phyloP scores from a whole-genome alignment of 2,329 filamentous ascomycete genomes.

The Xylariaceae sp. region DNA sequence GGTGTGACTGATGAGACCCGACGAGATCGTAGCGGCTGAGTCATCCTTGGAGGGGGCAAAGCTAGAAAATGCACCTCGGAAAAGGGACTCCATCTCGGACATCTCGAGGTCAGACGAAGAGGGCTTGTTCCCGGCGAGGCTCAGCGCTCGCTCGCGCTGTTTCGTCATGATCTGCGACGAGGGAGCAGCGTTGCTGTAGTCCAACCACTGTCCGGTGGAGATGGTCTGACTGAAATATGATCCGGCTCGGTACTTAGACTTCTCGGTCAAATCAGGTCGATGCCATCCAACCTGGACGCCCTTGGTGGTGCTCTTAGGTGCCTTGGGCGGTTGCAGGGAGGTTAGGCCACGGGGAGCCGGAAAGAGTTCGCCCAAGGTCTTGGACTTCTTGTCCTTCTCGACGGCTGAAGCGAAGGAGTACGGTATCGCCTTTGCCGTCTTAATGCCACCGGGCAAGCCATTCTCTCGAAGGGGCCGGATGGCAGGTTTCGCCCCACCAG shows the following conservation, averaged over 20 bases:
- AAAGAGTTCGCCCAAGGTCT: conserved; percentile 75
- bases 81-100: conserved; percentile 73
- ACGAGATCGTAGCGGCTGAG: conserved; percentile 69
- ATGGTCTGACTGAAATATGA: conserved; percentile 70
- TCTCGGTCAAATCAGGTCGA: conserved; percentile 57
- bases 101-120: conserved; percentile 59
- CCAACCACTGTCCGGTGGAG: conserved; percentile 69
- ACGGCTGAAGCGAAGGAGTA: conserved; percentile 37
- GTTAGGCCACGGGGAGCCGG: conserved; percentile 67
- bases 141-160: conserved; percentile 73
- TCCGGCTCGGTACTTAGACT: conserved; percentile 55
- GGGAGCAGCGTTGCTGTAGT: conserved; percentile 67
- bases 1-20: conserved; percentile 63
- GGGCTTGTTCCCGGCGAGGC: conserved; percentile 62
- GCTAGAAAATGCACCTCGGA: conserved; percentile 76
- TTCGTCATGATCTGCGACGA: conserved; percentile 60
- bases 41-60: conserved; percentile 79
- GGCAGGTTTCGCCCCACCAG: conserved; percentile 28
- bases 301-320: conserved; percentile 70
- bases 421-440: conserved; percentile 67
- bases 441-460: conserved; percentile 74
- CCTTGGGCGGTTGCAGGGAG: conserved; percentile 71
- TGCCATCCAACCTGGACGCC: conserved; percentile 58
- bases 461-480: conserved; percentile 60
- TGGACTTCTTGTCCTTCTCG: conserved; percentile 55